Conservation (phyloP, 495 filamentous ascomycete genomes). For the Clohesyomyces aquaticus region DNA sequence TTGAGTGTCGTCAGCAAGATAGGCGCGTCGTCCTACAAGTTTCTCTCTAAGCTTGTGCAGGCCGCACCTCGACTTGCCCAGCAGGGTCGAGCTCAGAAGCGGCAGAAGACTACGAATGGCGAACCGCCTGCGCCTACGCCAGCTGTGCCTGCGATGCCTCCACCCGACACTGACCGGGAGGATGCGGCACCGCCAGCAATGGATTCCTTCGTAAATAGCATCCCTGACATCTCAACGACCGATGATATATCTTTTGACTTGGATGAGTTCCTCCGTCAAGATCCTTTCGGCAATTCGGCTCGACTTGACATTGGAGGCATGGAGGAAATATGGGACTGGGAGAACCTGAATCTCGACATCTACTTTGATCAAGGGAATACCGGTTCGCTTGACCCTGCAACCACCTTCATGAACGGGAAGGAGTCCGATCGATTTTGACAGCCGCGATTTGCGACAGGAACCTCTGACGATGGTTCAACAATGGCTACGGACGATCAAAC, state of each 20-base stretch:
- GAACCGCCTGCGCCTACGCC: neutral
- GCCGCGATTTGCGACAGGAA: no score
- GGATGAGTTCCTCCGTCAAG: constrained; percentile 24
- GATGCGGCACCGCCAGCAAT: neutral
- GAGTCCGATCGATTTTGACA: no score
- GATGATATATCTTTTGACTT: constrained; percentile 23
- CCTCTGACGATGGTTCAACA: no score
- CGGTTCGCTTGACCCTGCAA: no score
- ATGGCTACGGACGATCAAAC: no score
- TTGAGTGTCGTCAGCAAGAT: constrained; percentile 47
- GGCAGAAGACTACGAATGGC: neutral
- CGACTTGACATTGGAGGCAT: constrained; percentile 22
- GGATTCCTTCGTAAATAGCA: neutral
- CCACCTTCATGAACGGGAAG: no score
- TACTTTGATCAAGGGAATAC: constrained; percentile 14
- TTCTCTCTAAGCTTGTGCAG: constrained; percentile 29
- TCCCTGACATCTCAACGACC: constrained; percentile 10
- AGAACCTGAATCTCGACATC: constrained; percentile 23
- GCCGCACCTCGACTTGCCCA: constrained; percentile 8
- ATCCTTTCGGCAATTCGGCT: constrained; percentile 7
- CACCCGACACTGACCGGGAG: no score
- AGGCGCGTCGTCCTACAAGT: constrained; percentile 31
- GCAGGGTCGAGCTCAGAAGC: neutral
- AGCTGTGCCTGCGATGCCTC: neutral
- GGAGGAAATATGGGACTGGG: constrained; percentile 31